These are phyloP conservation scores for Trametes hirsuta DNA, from an alignment of 1,284 basidiomycete genomes.

Conservation along the genomic window DNA sequence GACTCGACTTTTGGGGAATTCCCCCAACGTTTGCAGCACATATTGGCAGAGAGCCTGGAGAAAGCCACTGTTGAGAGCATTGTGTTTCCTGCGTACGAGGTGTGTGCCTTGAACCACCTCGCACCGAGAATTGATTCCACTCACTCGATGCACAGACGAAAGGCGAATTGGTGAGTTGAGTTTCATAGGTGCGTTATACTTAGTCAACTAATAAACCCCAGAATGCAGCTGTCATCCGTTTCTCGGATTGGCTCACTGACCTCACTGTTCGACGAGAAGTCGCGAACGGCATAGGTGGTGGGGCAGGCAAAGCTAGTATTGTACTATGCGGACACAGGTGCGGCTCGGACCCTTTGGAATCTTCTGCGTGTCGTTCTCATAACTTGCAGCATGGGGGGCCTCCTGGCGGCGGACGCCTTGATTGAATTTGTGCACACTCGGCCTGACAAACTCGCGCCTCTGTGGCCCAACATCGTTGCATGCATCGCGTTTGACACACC, in stretches of 20 bases:
- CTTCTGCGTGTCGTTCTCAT: neutral
- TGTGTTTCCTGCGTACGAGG: conserved; percentile 91
- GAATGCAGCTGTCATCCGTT: conserved; percentile 80
- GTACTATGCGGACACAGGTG: conserved; percentile 93
- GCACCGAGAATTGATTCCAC: conserved; percentile 9
- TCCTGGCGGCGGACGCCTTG: conserved; percentile 85
- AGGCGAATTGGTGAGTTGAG: conserved; percentile 75
- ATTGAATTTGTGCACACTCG: conserved; percentile 71
- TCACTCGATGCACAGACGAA: conserved; percentile 75
- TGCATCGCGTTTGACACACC: conserved; percentile 92
- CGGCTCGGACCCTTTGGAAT: neutral
- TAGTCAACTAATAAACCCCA: conserved; percentile 35
- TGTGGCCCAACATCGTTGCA: conserved; percentile 85
- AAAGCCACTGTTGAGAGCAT: conserved; percentile 68
- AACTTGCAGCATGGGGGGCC: conserved; percentile 81
- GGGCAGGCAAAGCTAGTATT: conserved; percentile 79
- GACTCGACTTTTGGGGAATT: conserved; percentile 80
- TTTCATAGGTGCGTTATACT: neutral
- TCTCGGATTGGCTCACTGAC: conserved; percentile 88
- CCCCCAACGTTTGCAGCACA: conserved; percentile 76
- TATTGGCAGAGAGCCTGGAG: conserved; percentile 63
- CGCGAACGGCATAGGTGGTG: conserved; percentile 63
- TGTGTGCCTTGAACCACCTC: conserved; percentile 36
- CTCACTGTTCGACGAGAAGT: conserved; percentile 82
- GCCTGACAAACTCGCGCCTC: conserved; percentile 61